These are phyloP conservation scores for Oryza coarctata DNA, from an alignment of 176 grass and related monocot genomes.

Conservation along the genomic window DNA sequence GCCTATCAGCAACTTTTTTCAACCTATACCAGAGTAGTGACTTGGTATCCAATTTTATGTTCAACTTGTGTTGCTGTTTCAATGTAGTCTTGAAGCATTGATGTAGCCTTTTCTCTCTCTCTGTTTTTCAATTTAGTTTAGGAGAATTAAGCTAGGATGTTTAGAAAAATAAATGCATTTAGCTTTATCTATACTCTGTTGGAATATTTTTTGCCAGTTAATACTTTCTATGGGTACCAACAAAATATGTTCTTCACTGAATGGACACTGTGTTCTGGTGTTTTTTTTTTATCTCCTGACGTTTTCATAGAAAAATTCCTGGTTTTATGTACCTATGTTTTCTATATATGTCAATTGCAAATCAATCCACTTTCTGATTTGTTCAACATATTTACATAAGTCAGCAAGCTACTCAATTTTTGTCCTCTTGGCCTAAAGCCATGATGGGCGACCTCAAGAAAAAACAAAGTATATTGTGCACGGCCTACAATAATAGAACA, in stretches of 20 bases:
- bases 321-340: not conserved
- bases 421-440: not conserved
- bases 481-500: not conserved
- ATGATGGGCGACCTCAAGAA: not conserved
- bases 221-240: not conserved
- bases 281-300: not conserved
- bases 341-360: not conserved
- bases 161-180: not conserved
- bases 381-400: not conserved
- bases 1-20: not conserved
- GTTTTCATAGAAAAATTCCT: not conserved
- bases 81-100: not conserved
- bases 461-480: not conserved
- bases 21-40: not conserved
- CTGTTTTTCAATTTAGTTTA: not conserved
- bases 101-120: not conserved
- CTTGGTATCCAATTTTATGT: not conserved
- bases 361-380: not conserved
- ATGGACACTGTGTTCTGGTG: not conserved
- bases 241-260: not conserved
- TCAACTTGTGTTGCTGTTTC: not conserved
- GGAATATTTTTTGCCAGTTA: not conserved
- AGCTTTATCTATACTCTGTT: constrained; percentile 5
- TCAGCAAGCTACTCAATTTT: not conserved
- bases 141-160: not conserved